Base-by-base conservation (phyloP, 768 basidiomycete species). In the Boletellus emodensis region DNA sequence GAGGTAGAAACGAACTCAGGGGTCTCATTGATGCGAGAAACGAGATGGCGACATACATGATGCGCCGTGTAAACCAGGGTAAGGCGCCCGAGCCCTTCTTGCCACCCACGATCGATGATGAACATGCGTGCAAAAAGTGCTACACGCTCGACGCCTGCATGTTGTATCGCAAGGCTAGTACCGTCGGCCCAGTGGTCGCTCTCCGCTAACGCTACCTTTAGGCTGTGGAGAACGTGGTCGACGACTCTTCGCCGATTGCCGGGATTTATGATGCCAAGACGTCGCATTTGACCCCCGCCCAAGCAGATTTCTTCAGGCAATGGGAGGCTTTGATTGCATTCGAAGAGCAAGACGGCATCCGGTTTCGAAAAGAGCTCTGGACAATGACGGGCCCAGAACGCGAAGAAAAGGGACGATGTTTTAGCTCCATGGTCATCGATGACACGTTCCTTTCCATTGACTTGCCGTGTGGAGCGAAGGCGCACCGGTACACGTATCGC, bases 341-440 rank as follows among this genome's bases (percentile, higher is more conserved):
- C 4, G 96, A 99, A 65, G 96, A 98, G 64, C 84, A 86, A 50
- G 94, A 96, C 56, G 72, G 89, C 13, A 71, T 85, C 10, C 78
- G 89, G 17, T 94, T 91, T 72, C 83, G 83, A 64, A 90, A 88
- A 56, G 94, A 99, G 60, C 73, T 98, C 9, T 99, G 96, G 96
- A 94, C 90, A 0, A 81, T 95, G 78, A 79, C 79, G 6, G 91
- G 92, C 0, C 71, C 67, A 15, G 85, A 94, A 59, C 78, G 96
- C 48, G 90, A 93, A 66, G 77, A 71, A 48, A 80, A 79, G 37
- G 96, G 96, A 3, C 75, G 94, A 55, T 96, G 94, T 62, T 90
- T 97, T 57, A 74, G 79, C 35, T 72, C 79, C 40, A 94, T 98
- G 95, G 63, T 82, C 32, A 66, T 96, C 34, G 80, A 83, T 54